Percentiles rank a stretch among this genome's conserved stretches.
Evolutionary conservation across 31 red algal species (phyloP).

Genomic region (Bonnemaisonia californica): DNA sequence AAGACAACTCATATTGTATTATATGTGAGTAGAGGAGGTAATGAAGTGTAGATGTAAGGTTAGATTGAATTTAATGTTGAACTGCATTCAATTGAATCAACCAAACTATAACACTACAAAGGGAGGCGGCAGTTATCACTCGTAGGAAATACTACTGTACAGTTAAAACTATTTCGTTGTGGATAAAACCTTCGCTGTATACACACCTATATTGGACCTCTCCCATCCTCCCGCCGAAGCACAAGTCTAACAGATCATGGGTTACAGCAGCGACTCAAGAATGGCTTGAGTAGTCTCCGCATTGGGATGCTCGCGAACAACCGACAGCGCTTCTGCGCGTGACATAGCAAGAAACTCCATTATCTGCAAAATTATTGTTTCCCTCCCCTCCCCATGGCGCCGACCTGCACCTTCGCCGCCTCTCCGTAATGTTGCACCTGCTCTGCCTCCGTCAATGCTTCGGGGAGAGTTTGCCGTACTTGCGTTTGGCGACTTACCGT

Average conservation of each 20-base stretch:
- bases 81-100: no score
- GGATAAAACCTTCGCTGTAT: no score
- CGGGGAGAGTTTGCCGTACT: background rate
- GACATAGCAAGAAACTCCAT: conserved; percentile 78
- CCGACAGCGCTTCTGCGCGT: conserved; percentile 49
- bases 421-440: background rate
- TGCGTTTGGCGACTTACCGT: background rate
- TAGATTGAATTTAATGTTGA: no score
- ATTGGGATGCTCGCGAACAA: conserved; percentile 55
- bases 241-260: conserved; percentile 31
- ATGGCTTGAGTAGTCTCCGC: conserved; percentile 49
- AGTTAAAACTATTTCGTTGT: no score
- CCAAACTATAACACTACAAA: no score
- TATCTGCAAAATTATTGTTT: conserved; percentile 40
- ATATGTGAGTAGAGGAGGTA: no score
- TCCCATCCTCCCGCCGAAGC: no score
- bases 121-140: no score
- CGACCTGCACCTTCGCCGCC: background rate
- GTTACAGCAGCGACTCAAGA: conserved; percentile 31
- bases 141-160: no score
- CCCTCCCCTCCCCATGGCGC: background rate
- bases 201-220: no score
- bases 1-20: no score
- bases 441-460: background rate
- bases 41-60: no score